Evolutionary conservation across 768 basidiomycete genomes (phyloP), one percentile per base, ranked within the genome.

Genomic region (Clitopilus hobsonii): DNA sequence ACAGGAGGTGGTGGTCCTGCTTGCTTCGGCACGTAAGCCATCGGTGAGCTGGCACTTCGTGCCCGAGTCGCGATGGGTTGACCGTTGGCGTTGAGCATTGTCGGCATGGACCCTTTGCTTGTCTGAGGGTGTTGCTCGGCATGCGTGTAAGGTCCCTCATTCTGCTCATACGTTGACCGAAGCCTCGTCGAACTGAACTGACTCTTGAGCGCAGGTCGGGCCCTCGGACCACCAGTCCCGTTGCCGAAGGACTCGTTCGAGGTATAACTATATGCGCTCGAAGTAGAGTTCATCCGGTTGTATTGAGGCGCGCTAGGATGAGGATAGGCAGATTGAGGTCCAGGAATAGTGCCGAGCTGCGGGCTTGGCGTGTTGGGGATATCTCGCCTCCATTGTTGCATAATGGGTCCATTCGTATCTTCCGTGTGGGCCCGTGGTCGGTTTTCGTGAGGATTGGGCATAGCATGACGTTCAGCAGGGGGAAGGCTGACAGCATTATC

Each of bases 1-100:
- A 45, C 41, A 18, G 41, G 41, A 23, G 85, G 75, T 10, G 89
- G 90, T 13, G 82, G 78, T 11, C 79, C 79, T 8, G 71, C 73
- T 14, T 73, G 64, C 57, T 78, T 78, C 20, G 87, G 83, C 13
- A 83, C 69, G 61, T 90, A 91, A 24, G 84, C 83, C 38, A 71
- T 83, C 1, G 90, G 89, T 62, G 91, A 88, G 67, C 89, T 92
- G n/a, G 82, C 82, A 62, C 88, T 91, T 52, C 90, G 79, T 24
- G 85, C 86, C 52, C 90, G 83, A 59, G 60, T 81, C 38, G 72
- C 65, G 7, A 77, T 70, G 3, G 72, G 72, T 25, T 65, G 60
- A 23, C 61, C 52, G 51, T 38, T 28, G 61, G 63, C 22, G 61
- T 69, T 51, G 60, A 71, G 18, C 2, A 74, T 58, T 8, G 62